phyloP scores from a whole-genome alignment of 345 rosid genomes.

The Eucalyptus pauciflora region DNA sequence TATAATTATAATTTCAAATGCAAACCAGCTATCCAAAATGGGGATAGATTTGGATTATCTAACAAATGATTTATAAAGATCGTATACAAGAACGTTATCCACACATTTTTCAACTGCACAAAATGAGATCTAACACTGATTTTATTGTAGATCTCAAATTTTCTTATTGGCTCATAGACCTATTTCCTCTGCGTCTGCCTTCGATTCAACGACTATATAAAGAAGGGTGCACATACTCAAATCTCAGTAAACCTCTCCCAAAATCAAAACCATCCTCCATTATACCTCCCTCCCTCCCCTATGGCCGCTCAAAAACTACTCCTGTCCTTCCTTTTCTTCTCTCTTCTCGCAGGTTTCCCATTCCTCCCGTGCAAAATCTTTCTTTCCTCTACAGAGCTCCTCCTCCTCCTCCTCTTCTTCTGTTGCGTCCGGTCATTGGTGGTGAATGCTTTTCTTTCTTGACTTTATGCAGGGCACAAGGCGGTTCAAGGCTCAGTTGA shows the following conservation, averaged over 20 bases:
- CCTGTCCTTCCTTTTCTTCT: neutral
- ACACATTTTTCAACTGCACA: neutral
- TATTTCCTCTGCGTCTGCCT: neutral
- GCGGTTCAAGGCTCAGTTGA: neutral
- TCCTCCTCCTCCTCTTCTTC: neutral
- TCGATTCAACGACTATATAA: neutral
- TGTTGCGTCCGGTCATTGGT: neutral
- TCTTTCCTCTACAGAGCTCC: neutral
- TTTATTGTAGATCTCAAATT: neutral
- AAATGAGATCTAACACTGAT: neutral
- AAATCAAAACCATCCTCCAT: neutral
- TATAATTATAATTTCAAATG: neutral
- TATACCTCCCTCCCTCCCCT: neutral
- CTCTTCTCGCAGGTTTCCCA: neutral
- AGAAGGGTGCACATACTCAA: neutral
- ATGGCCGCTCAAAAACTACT: neutral
- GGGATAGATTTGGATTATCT: neutral
- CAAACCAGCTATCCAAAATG: neutral
- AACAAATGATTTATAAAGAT: neutral
- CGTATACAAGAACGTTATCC: neutral
- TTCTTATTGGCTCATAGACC: neutral
- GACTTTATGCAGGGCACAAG: neutral
- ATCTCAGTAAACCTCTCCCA: neutral
- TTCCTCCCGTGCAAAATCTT: neutral
- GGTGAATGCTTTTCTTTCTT: neutral